Conservation (phyloP, 2,329 filamentous ascomycete genomes). For the Aspergillus awamori region DNA sequence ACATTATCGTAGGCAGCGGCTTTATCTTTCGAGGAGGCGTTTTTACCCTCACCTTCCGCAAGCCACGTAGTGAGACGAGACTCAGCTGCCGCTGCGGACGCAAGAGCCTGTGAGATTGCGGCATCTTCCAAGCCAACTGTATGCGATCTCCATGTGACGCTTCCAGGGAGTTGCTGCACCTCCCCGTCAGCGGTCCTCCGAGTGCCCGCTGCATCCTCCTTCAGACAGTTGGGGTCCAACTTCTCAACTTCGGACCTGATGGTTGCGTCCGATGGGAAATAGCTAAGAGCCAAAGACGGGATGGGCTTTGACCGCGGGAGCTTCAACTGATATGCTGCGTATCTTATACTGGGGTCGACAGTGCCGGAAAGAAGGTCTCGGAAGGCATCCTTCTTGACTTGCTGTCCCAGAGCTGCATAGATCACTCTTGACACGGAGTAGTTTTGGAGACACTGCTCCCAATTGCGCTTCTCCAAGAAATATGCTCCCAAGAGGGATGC, state of each 20-base stretch:
- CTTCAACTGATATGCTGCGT: conserved; percentile 89
- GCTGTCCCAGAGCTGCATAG: conserved; percentile 72
- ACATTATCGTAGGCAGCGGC: conserved; percentile 90
- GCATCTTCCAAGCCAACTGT: conserved; percentile 91
- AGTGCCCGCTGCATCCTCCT: conserved; percentile 57
- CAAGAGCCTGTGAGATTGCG: conserved; percentile 82
- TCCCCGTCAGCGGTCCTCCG: conserved; percentile 50
- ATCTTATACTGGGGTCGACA: conserved; percentile 90
- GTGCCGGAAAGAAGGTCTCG: conserved; percentile 83
- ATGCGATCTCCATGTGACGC: conserved; percentile 81
- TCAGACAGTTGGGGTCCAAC: conserved; percentile 69
- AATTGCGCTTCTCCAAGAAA: conserved; percentile 84
- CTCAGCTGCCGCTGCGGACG: conserved; percentile 63
- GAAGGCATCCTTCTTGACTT: conserved; percentile 72
- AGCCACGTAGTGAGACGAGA: conserved; percentile 54
- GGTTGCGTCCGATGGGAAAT: conserved; percentile 67
- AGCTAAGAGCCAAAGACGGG: conserved; percentile 73
- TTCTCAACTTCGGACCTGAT: conserved; percentile 70
- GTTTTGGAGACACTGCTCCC: conserved; percentile 74
- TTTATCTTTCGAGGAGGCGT: conserved; percentile 59
- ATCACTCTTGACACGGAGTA: conserved; percentile 79
- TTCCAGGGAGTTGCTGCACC: conserved; percentile 63
- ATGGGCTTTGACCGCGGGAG: conserved; percentile 83
- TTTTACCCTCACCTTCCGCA: conserved; percentile 43
- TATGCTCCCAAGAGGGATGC: conserved; percentile 74